Conservation (phyloP, 345 rosid genomes). For the Camelina neglecta region DNA sequence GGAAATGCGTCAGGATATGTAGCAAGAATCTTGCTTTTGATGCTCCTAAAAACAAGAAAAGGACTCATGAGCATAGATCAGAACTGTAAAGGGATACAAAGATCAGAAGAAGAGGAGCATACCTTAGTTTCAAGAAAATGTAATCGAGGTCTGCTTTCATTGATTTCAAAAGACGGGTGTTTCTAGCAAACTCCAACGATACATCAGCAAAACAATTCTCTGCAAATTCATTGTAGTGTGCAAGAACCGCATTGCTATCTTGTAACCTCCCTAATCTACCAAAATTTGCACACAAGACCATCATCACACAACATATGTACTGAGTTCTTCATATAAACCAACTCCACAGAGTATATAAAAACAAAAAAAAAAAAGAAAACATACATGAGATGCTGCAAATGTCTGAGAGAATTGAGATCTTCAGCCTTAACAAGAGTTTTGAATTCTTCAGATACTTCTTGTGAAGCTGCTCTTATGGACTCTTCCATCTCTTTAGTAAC, state of each 20-base stretch:
- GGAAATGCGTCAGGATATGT: slow-evolving; percentile 94
- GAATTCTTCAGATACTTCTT: slow-evolving; percentile 71
- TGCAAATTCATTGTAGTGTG: slow-evolving; percentile 86
- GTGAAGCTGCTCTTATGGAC: slow-evolving; percentile 65
- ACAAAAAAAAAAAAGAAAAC: background rate
- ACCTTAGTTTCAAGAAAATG: slow-evolving; percentile 92
- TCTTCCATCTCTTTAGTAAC: slow-evolving; percentile 43
- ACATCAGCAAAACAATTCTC: slow-evolving; percentile 84
- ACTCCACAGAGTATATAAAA: background rate
- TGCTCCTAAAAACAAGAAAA: slow-evolving; percentile 54
- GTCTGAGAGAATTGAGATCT: slow-evolving; percentile 71
- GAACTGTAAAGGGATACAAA: background rate
- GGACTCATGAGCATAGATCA: background rate
- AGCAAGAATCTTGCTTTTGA: slow-evolving; percentile 69
- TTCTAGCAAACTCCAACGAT: slow-evolving; percentile 68
- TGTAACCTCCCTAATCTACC: slow-evolving; percentile 92
- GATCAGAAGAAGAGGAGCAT: background rate
- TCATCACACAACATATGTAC: background rate
- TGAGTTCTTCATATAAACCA: background rate
- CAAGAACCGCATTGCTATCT: slow-evolving; percentile 89
- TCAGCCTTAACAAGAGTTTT: slow-evolving; percentile 65
- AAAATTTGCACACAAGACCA: slow-evolving; percentile 22
- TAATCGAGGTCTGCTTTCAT: slow-evolving; percentile 92
- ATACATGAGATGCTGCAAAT: slow-evolving; percentile 80
- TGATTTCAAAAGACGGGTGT: slow-evolving; percentile 69